Percentiles rank a stretch among this genome's conserved stretches.
phyloP scores from a whole-genome alignment of 257 asterid genomes.

The Asclepias syriaca region DNA sequence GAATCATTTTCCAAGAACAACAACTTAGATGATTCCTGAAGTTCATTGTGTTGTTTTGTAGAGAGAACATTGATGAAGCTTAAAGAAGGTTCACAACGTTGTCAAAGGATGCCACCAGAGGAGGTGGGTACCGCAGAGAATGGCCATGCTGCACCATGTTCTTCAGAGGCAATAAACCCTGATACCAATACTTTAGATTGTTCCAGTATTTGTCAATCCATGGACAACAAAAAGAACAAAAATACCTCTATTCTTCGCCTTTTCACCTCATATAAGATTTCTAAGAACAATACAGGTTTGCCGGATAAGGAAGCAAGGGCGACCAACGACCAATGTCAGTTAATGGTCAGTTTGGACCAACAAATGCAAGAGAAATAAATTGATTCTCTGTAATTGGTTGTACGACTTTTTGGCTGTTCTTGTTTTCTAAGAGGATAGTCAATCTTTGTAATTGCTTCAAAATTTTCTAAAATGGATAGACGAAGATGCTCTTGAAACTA shows the following conservation, averaged over 20 bases:
- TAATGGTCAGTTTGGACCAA: conserved; percentile 8
- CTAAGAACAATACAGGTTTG: conserved; percentile 23
- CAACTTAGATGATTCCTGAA: neutral
- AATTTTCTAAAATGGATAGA: neutral
- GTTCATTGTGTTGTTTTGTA: conserved; percentile 21
- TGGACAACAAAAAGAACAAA: conserved; percentile 24
- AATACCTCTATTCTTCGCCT: conserved; percentile 50
- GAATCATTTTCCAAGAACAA: neutral
- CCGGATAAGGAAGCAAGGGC: conserved; percentile 21
- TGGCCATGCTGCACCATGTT: conserved; percentile 24
- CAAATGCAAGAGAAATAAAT: conserved; percentile 11
- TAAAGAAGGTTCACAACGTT: conserved; percentile 57
- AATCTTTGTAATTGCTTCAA: neutral
- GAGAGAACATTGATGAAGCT: conserved; percentile 77
- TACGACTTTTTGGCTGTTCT: neutral
- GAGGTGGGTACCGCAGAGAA: conserved; percentile 21
- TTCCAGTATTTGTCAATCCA: conserved; percentile 25
- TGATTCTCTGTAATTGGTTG: conserved; percentile 5
- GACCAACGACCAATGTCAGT: conserved; percentile 23
- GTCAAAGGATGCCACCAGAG: conserved; percentile 25
- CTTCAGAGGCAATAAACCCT: conserved; percentile 25
- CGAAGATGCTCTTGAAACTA: conserved; percentile 9
- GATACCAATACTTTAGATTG: conserved; percentile 30
- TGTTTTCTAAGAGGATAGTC: neutral
- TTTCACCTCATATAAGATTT: conserved; percentile 47